Evolutionary conservation across 2,329 filamentous ascomycete species (phyloP).

Genomic region (Sordariomycetes sp.): DNA sequence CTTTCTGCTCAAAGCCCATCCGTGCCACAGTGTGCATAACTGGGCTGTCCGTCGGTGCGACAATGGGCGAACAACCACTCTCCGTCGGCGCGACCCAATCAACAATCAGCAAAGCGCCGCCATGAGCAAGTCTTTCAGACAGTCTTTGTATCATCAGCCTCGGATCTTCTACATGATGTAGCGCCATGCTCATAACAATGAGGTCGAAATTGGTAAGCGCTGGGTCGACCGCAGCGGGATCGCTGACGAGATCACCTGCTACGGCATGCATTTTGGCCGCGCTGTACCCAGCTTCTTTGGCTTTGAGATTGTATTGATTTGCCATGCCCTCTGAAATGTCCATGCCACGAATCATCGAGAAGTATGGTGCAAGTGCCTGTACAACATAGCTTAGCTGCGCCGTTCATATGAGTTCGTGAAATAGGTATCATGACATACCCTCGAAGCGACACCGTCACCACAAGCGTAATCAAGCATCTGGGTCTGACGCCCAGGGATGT

Average conservation of each 20-base stretch:
- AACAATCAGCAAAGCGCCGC: conserved; percentile 21
- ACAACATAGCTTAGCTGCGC: not conserved
- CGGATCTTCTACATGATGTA: conserved; percentile 23
- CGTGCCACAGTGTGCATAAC: conserved; percentile 10
- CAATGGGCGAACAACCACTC: conserved; percentile 4
- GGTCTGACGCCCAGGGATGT: conserved; percentile 1
- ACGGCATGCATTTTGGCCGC: conserved; percentile 18
- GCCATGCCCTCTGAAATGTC: conserved; percentile 23
- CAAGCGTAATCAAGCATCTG: conserved; percentile 22
- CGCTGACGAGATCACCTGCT: conserved; percentile 17
- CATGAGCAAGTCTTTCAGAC: conserved; percentile 14
- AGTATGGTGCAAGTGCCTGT: conserved; percentile 20
- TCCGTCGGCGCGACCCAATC: conserved; percentile 16
- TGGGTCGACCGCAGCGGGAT: conserved; percentile 12
- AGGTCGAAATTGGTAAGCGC: conserved; percentile 20
- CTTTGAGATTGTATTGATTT: conserved; percentile 19
- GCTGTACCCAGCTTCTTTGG: conserved; percentile 11
- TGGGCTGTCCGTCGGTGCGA: not conserved
- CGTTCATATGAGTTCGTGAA: not conserved
- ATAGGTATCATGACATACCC: conserved; percentile 13
- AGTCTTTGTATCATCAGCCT: conserved; percentile 16
- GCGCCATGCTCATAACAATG: conserved; percentile 22
- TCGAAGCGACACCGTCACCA: conserved; percentile 17
- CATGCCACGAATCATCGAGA: conserved; percentile 19
- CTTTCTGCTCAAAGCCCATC: conserved; percentile 12